A percentile compares a stretch with the other conserved stretches of the same genome.
phyloP scores from a whole-genome alignment of 1,284 basidiomycete species.

The Tilletia setariae region DNA sequence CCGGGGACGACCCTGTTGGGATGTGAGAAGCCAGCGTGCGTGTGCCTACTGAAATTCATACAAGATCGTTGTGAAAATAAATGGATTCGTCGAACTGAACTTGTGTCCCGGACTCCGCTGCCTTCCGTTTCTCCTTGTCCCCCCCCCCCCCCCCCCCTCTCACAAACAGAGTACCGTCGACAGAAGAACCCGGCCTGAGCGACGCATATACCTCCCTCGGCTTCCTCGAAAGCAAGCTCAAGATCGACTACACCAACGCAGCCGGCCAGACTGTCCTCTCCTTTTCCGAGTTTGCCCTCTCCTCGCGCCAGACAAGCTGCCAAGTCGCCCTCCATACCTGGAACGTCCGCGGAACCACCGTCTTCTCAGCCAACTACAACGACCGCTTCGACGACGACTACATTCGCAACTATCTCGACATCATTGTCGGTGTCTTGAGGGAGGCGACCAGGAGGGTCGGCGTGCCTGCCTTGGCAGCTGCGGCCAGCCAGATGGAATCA shows the following conservation, averaged over 20 bases:
- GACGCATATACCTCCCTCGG: conserved; percentile 19
- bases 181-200: not conserved
- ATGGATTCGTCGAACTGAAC: not conserved
- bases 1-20: conserved; percentile 6
- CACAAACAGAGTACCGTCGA: too few species aligned
- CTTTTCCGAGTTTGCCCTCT: conserved; percentile 8
- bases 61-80: not conserved
- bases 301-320: not conserved
- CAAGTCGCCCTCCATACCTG: conserved; percentile 15
- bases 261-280: not conserved
- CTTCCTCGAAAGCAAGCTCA: conserved; percentile 11
- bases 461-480: not conserved
- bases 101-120: not conserved
- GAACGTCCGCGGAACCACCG: not conserved
- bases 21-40: conserved; percentile 13
- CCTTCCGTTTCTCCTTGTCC: not conserved
- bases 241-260: conserved; percentile 2
- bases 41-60: not conserved
- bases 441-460: not conserved
- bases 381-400: conserved; percentile 14
- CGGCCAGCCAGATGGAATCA: conserved; percentile 3
- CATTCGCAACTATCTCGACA: not conserved
- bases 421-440: not conserved
- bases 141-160: not conserved
- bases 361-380: conserved; percentile 14